Evolutionary conservation across 768 basidiomycete species (phyloP), one percentile per base, ranked within the genome.

Genomic region (Lentinula boryana): DNA sequence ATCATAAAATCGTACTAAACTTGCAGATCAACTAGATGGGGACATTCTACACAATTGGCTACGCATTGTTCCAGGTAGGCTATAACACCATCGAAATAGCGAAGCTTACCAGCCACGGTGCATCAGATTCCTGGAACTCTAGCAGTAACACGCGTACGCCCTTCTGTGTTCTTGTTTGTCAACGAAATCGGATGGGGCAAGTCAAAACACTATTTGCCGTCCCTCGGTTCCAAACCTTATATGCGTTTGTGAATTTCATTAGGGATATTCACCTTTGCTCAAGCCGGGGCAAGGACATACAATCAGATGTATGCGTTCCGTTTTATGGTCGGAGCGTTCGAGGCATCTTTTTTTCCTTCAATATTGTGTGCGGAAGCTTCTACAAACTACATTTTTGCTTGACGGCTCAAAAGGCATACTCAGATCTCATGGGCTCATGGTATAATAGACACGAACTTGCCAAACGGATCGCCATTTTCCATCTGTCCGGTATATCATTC

Each of bases 231-330:
- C 27, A 27, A 27, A 3, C 27, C 27, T 27, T 27, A 27, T 27
- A 27, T 27, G 27, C 27, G 27, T 27, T 50, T 21, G 4, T 15
- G 40, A 49, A 18, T 4, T 43, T 36, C 38, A 3, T 23, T 55
- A 64, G 63, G 63, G 36, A 46, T 67, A 3, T 69, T 67, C 62
- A 69, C 67, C 1, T 69, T 69, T 49, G 67, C 67, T 9, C 68
- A 69, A 58, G 67, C 68, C 1, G 68, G 67, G 5, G 68, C 68
- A 5, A 61, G 60, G 44, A 63, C 58, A 31, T 67, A 64, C 23
- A 65, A 64, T 51, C 66, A 68, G 49, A 68, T 69, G 67, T 69
- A 69, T 49, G 62, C 63, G 2, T 68, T 69, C 56, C 55, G 68
- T 2, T 68, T 67, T 44, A 64, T 66, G 60, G 65, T 69, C 16